Percentiles rank a stretch among this genome's conserved stretches.
Evolutionary conservation across 2,329 filamentous ascomycete genomes (phyloP).

Genomic region (Macrophomina pseudophaseolina): DNA sequence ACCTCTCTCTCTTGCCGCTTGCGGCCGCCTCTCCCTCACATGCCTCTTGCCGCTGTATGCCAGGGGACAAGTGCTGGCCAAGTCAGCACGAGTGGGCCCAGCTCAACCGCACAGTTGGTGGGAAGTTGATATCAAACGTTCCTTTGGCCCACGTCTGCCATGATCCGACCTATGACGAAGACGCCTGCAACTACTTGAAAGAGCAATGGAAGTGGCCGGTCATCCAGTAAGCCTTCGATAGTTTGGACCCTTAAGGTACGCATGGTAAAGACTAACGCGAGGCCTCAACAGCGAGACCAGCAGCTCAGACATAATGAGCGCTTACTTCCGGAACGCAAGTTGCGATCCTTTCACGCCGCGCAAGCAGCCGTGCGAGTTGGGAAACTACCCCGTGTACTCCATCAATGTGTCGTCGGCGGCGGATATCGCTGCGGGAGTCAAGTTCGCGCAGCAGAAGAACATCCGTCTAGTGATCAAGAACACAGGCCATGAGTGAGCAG

Average conservation of each 20-base stretch:
- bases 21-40: too few relatives aligned
- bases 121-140: conserved; percentile 49
- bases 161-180: conserved; percentile 40
- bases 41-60: conserved; percentile 29
- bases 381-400: conserved; percentile 3
- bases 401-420: conserved; percentile 11
- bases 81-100: conserved; percentile 49
- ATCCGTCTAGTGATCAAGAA: conserved; percentile 45
- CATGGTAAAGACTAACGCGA: background rate
- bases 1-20: too few relatives aligned
- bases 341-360: conserved; percentile 18
- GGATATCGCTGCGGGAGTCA: conserved; percentile 32
- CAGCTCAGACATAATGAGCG: background rate
- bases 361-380: background rate
- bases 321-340: conserved; percentile 12
- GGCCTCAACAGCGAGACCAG: too few relatives aligned
- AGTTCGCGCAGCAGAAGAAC: conserved; percentile 38
- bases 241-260: too few relatives aligned
- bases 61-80: conserved; percentile 56
- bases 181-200: conserved; percentile 30
- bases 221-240: background rate
- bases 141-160: conserved; percentile 56
- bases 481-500: conserved; percentile 43
- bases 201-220: conserved; percentile 34
- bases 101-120: conserved; percentile 54